Percentiles rank a stretch among this genome's conserved stretches.
These are phyloP conservation scores for Lachancea lanzarotensis DNA, from an alignment of 805 yeast genomes.

Conservation along the genomic window DNA sequence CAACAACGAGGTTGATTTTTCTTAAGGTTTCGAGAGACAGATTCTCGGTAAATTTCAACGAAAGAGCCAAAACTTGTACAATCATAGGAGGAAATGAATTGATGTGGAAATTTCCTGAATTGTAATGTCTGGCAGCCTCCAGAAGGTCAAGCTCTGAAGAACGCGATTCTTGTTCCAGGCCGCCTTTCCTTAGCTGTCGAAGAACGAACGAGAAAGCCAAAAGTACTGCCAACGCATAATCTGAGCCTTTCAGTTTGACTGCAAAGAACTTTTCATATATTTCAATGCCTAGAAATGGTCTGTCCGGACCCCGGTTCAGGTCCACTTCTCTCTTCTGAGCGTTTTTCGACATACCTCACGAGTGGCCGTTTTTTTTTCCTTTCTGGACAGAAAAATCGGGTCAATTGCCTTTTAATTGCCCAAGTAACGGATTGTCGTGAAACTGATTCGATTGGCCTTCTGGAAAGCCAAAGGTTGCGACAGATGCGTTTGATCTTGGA, in stretches of 20 bases:
- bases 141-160: slow-evolving; percentile 11
- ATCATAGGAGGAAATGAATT: slow-evolving; percentile 19
- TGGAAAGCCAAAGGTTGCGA: no score
- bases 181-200: background rate
- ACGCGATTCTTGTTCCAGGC: background rate
- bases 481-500: no score
- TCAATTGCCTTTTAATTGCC: no score
- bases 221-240: background rate
- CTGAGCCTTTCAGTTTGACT: background rate
- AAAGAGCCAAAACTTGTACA: slow-evolving; percentile 19
- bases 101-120: slow-evolving; percentile 15
- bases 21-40: slow-evolving; percentile 9
- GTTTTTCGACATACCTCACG: background rate
- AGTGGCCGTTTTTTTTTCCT: background rate
- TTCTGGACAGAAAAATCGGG: no score
- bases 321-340: background rate
- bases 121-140: slow-evolving; percentile 10
- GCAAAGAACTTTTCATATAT: background rate
- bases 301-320: background rate
- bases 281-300: background rate
- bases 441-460: no score
- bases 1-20: slow-evolving; percentile 10
- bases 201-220: slow-evolving; percentile 1
- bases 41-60: slow-evolving; percentile 3
- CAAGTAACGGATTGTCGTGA: no score